These are phyloP conservation scores for Coemansia sp. DNA, from an alignment of 192 early-diverging fungal species.

Conservation along the genomic window DNA sequence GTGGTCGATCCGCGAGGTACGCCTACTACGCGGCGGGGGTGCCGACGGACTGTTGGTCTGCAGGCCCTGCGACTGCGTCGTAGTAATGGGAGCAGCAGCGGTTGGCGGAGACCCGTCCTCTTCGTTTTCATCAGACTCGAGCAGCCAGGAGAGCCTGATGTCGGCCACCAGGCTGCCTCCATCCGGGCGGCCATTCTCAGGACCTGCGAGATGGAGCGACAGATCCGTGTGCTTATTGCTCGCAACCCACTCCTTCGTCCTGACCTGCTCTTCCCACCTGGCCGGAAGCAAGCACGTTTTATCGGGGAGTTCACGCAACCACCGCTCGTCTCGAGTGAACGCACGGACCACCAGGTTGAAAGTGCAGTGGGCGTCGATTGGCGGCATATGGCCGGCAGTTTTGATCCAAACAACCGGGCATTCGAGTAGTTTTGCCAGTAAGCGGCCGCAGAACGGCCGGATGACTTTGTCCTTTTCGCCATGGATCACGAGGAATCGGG, in stretches of 20 bases:
- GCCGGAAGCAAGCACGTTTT: conserved; percentile 17
- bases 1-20: conserved; percentile 17
- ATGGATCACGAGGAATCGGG: conserved; percentile 50
- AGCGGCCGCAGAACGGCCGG: conserved; percentile 39
- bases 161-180: background rate
- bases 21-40: background rate
- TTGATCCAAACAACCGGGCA: conserved; percentile 44
- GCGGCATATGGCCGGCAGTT: conserved; percentile 50
- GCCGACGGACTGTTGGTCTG: background rate
- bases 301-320: conserved; percentile 33
- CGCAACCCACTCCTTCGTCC: conserved; percentile 24
- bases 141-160: background rate
- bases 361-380: conserved; percentile 47
- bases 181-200: background rate
- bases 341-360: conserved; percentile 49
- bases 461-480: conserved; percentile 54
- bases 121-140: background rate
- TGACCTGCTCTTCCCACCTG: conserved; percentile 38
- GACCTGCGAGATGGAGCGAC: background rate
- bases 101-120: background rate
- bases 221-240: conserved; percentile 1
- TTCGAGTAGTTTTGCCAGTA: conserved; percentile 37
- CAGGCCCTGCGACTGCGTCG: background rate
- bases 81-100: background rate
- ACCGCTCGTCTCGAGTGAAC: conserved; percentile 30